Evolutionary conservation across 768 basidiomycete species (phyloP).

Genomic region (Rubroboletus pulcherrimus): DNA sequence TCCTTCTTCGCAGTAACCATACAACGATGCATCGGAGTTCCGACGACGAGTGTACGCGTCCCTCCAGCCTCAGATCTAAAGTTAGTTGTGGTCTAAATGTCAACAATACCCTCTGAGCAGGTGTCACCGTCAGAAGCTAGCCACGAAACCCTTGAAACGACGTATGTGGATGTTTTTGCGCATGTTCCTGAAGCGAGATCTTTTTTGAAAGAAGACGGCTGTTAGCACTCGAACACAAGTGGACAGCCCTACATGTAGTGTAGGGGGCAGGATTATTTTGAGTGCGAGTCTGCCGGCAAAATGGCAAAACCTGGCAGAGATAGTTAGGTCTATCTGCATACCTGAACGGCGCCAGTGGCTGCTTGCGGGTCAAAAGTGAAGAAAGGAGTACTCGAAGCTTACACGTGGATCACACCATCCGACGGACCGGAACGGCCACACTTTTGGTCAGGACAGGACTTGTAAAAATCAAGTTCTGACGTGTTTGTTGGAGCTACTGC

Average conservation of each 20-base stretch:
- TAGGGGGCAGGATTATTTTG: too few species aligned
- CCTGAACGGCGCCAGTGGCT: too few species aligned
- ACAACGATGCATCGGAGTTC: neutral
- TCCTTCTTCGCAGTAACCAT: too few species aligned
- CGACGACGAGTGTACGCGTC: neutral
- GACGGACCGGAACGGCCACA: neutral
- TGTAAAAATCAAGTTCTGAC: neutral
- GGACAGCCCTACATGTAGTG: too few species aligned
- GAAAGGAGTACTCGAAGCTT: too few species aligned
- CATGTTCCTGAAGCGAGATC: neutral
- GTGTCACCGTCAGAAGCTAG: neutral
- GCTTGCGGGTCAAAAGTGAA: too few species aligned
- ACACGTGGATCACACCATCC: neutral
- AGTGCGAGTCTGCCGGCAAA: too few species aligned
- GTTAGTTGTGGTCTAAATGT: neutral
- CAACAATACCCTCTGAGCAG: neutral
- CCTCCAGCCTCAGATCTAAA: neutral
- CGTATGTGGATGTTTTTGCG: neutral
- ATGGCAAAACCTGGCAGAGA: too few species aligned
- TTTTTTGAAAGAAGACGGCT: neutral
- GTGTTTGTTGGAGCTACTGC: neutral
- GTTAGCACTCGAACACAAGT: neutral
- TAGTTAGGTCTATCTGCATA: too few species aligned
- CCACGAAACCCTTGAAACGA: neutral
- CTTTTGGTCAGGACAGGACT: neutral